phyloP scores from a whole-genome alignment of 768 basidiomycete species.

The Lyophyllum atratum region DNA sequence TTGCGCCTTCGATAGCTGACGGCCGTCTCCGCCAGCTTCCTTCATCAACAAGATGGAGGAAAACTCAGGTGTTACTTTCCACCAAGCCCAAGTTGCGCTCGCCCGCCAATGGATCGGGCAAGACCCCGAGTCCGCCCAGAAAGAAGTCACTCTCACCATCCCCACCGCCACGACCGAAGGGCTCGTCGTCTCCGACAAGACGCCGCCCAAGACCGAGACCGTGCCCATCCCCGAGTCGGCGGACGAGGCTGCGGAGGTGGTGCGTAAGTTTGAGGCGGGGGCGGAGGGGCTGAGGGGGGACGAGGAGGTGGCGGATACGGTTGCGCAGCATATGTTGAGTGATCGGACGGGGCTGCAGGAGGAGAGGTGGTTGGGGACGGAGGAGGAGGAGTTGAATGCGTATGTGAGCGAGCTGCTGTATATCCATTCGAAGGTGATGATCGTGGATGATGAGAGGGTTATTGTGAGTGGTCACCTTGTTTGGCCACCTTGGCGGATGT shows the following conservation, averaged over 20 bases:
- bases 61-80: constrained; percentile 76
- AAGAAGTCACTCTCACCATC: constrained; percentile 58
- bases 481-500: too few species aligned
- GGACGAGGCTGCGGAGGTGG: constrained; percentile 48
- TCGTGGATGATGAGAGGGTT: constrained; percentile 88
- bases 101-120: constrained; percentile 72
- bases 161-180: constrained; percentile 52
- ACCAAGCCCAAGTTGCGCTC: constrained; percentile 85
- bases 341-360: constrained; percentile 63
- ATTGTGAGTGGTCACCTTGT: constrained; percentile 57
- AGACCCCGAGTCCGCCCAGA: constrained; percentile 41
- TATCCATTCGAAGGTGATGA: constrained; percentile 91
- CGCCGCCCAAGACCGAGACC: constrained; percentile 50
- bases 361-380: constrained; percentile 84
- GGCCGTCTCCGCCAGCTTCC: constrained; percentile 11
- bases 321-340: constrained; percentile 77
- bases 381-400: constrained; percentile 81
- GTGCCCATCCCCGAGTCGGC: constrained; percentile 67
- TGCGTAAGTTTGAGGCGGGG: constrained; percentile 63
- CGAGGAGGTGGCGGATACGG: constrained; percentile 69
- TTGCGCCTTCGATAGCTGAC: not conserved
- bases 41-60: constrained; percentile 74
- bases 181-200: constrained; percentile 54
- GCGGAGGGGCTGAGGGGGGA: constrained; percentile 58
- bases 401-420: constrained; percentile 72